These are phyloP conservation scores for Funneliformis caledonium DNA, from an alignment of 371 early-diverging fungal species.

Conservation along the genomic window DNA sequence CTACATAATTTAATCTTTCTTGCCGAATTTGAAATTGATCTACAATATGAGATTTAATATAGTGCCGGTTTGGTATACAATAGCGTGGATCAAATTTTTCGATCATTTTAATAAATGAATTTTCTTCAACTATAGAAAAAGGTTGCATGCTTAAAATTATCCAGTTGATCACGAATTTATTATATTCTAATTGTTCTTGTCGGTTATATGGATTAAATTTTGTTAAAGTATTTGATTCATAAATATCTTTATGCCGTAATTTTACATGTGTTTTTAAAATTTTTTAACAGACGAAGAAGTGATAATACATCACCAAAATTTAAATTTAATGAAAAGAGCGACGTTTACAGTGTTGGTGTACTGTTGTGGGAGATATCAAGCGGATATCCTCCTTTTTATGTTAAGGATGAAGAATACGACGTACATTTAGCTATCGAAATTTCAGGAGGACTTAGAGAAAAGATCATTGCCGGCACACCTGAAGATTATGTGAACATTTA, in stretches of 20 bases:
- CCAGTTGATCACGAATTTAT: background rate
- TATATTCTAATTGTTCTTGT: background rate
- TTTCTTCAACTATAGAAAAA: constrained; percentile 6
- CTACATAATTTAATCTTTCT: too few relatives aligned
- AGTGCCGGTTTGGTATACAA: background rate
- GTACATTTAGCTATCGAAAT: too few relatives aligned
- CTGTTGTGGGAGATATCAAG: too few relatives aligned
- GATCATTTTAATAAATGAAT: background rate
- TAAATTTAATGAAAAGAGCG: too few relatives aligned
- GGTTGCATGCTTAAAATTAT: constrained; percentile 7
- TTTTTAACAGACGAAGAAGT: too few relatives aligned
- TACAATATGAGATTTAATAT: background rate
- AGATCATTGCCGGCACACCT: too few relatives aligned
- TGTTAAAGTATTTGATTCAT: background rate
- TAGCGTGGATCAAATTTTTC: constrained; percentile 19
- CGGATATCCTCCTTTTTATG: too few relatives aligned
- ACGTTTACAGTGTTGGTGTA: too few relatives aligned
- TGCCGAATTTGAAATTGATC: background rate
- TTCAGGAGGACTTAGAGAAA: too few relatives aligned
- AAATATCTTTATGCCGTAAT: background rate
- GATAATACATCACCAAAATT: too few relatives aligned
- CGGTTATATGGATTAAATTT: background rate
- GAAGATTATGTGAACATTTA: too few relatives aligned
- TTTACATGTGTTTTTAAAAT: constrained; percentile 9
- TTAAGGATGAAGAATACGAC: too few relatives aligned